Evolutionary conservation across 1,139 yeast species (phyloP), one percentile per base, ranked within the genome.

Genomic region (Yamadazyma dendronema): DNA sequence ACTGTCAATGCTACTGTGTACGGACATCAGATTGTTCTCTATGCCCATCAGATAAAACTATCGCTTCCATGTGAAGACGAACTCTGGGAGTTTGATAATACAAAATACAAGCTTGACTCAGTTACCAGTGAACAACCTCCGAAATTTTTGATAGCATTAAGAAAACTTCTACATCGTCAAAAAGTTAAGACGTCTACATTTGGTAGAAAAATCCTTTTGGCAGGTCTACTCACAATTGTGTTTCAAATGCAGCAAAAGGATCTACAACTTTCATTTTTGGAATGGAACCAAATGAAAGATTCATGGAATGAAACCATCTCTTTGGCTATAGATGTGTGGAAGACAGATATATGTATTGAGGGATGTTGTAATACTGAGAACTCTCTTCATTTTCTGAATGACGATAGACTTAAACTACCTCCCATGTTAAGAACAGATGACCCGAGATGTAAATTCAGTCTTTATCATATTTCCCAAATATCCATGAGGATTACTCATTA

Each of bases 171-270:
- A 37, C 77, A 79, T 43, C 72, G 79, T 40, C 67, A 71, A 35
- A 71, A 70, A 16, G 74, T 77, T 1, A 60, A 64, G 10, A 69
- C 79, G 0, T 65, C 68, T 17, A 58, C 72, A 7, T 74, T 84
- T 53, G 87, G 89, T 3, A 74, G 80, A 36, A 78, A 80, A 45
- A 74, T 82, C 2, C 54, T 84, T 28, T 56, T 84, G 22, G 80
- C 86, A 6, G 94, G 94, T 0, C 57, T 84, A 33, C 56, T 81
- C 37, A 78, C 89, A 1, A 73, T 84, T 9, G 72, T 82, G 72
- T 75, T 76, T 44, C 89, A 83, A 56, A 77, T 84, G 74, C 87
- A 81, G 51, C 89, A 84, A 52, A 67, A 79, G 23, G 89, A 80
- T 50, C 54, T 75, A 28, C 85, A 77, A 53, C 63, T 69, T 10